Conservation (phyloP, 176 grass and related monocot species). For the Ampelocalamus luodianensis region DNA sequence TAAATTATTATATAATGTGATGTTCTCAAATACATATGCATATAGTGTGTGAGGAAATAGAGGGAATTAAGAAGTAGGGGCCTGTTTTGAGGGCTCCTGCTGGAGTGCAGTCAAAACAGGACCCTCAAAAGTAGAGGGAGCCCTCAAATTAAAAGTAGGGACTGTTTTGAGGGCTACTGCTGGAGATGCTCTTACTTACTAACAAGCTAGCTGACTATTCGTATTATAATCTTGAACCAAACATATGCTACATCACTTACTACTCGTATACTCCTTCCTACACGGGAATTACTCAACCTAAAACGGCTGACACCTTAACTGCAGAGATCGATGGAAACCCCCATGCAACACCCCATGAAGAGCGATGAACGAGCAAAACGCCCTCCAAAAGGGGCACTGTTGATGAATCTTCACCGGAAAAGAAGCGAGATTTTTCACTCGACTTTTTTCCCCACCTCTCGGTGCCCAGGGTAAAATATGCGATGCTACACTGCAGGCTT, state of each 20-base stretch:
- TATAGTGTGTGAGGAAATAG: too few relatives aligned
- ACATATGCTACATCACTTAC: background rate
- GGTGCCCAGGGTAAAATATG: constrained; percentile 27
- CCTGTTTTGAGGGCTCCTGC: too few relatives aligned
- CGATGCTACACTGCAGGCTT: constrained; percentile 35
- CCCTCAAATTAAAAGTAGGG: too few relatives aligned
- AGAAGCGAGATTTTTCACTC: constrained; percentile 41
- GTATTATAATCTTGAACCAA: background rate
- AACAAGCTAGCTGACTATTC: background rate
- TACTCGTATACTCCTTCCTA: background rate
- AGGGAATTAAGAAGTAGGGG: too few relatives aligned
- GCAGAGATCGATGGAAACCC: background rate
- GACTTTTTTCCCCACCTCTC: constrained; percentile 43
- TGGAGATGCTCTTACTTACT: too few relatives aligned
- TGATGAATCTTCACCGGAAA: constrained; percentile 48
- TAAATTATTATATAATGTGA: too few relatives aligned
- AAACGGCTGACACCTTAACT: background rate
- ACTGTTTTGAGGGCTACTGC: too few relatives aligned
- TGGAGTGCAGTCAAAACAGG: too few relatives aligned
- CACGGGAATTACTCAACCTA: background rate
- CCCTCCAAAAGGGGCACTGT: background rate
- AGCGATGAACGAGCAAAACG: background rate
- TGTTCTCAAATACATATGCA: too few relatives aligned
- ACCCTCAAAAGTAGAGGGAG: too few relatives aligned
- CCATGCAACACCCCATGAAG: background rate